Percentiles rank a stretch among this genome's conserved stretches.
These are phyloP conservation scores for Noccaea bulbosa DNA, from an alignment of 345 rosid species.

Conservation along the genomic window DNA sequence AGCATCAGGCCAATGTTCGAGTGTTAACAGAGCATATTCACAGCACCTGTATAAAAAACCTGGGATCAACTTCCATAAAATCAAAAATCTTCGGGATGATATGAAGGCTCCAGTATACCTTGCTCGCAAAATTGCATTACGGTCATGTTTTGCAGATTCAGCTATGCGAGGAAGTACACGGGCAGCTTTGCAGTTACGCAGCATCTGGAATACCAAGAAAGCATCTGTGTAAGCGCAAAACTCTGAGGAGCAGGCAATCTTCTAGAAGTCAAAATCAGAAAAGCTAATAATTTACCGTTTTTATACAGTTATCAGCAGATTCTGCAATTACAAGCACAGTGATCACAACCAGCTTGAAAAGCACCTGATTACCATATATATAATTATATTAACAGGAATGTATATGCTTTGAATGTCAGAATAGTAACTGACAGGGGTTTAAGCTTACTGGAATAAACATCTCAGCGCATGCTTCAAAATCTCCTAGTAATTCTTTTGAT, in stretches of 20 bases:
- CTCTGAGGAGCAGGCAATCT: constrained; percentile 30
- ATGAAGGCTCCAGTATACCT: constrained; percentile 52
- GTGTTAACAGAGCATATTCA: constrained; percentile 90
- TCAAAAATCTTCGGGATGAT: constrained; percentile 19
- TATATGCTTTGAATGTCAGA: constrained; percentile 31
- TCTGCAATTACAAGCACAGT: constrained; percentile 99
- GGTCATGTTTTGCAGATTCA: constrained; percentile 92
- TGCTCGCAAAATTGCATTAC: constrained; percentile 86
- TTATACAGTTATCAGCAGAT: constrained; percentile 98
- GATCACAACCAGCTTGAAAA: constrained; percentile 99
- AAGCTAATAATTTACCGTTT: constrained; percentile 61
- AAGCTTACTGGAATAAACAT: constrained; percentile 85
- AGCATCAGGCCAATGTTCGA: constrained; percentile 98
- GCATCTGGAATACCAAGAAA: constrained; percentile 64
- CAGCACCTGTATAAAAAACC: constrained; percentile 68
- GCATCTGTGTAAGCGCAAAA: constrained; percentile 40
- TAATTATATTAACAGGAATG: constrained; percentile 41
- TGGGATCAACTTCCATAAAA: constrained; percentile 26
- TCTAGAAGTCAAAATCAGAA: constrained; percentile 11
- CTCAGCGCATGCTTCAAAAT: constrained; percentile 97
- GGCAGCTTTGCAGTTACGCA: constrained; percentile 91
- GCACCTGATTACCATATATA: constrained; percentile 74
- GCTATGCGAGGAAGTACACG: constrained; percentile 95
- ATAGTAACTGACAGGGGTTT: constrained; percentile 19
- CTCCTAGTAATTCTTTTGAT: constrained; percentile 96